phyloP scores from a whole-genome alignment of 176 grass and related monocot genomes.

The Oryza australiensis region DNA sequence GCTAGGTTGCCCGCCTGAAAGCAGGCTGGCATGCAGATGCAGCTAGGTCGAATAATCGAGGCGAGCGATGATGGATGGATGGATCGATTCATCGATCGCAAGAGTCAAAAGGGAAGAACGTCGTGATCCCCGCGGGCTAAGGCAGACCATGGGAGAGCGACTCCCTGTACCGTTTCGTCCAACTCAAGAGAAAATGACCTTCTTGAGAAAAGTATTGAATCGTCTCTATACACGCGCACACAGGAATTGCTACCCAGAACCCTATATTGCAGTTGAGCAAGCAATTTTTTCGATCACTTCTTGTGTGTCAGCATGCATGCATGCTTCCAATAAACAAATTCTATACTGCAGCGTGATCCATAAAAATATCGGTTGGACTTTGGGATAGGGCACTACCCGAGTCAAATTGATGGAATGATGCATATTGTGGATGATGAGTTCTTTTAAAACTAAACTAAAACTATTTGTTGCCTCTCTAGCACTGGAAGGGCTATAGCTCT shows the following conservation, averaged over 20 bases:
- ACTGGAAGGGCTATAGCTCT: slow-evolving; percentile 1
- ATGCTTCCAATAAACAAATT: slow-evolving; percentile 35
- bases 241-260: neutral
- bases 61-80: neutral
- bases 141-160: slow-evolving; percentile 33
- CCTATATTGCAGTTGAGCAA: neutral
- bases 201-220: slow-evolving; percentile 10
- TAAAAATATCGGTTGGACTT: slow-evolving; percentile 18
- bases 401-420: slow-evolving; percentile 28
- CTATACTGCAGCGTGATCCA: neutral
- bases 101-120: slow-evolving; percentile 30
- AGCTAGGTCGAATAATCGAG: slow-evolving; percentile 31
- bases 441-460: neutral
- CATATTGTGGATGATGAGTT: neutral
- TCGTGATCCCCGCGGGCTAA: slow-evolving; percentile 28
- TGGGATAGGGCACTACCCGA: neutral
- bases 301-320: slow-evolving; percentile 22
- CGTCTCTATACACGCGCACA: neutral
- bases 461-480: neutral
- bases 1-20: slow-evolving; percentile 49
- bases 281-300: slow-evolving; percentile 11
- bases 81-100: slow-evolving; percentile 6
- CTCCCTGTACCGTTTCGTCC: slow-evolving; percentile 49
- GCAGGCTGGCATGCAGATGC: slow-evolving; percentile 46
- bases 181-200: slow-evolving; percentile 38